phyloP scores from a whole-genome alignment of 2,329 filamentous ascomycete species.

The Chrysoporthe cubensis region DNA sequence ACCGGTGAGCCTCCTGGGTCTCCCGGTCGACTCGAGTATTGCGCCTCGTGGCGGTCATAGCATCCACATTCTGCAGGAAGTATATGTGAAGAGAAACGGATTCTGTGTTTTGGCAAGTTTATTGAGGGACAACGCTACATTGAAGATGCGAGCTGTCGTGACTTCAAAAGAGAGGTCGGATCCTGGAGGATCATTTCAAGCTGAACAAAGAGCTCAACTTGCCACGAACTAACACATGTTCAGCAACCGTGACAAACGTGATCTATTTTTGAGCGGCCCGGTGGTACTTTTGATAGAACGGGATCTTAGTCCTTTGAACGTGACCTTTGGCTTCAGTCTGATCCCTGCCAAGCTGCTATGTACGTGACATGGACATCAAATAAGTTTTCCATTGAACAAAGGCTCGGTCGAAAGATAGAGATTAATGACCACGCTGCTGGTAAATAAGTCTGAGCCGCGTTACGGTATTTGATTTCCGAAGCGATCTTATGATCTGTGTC shows the following conservation, averaged over 20 bases:
- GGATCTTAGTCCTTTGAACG: background rate
- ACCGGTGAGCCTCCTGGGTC: background rate
- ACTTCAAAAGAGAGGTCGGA: background rate
- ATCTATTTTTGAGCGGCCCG: background rate
- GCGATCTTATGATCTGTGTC: background rate
- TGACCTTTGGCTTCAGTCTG: background rate
- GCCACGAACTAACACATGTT: background rate
- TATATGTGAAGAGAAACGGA: background rate
- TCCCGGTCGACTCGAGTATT: background rate
- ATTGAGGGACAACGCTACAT: background rate
- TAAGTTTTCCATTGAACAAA: background rate
- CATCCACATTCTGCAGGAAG: background rate
- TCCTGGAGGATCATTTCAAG: background rate
- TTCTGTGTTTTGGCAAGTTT: background rate
- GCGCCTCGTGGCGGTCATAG: background rate
- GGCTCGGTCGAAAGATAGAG: background rate
- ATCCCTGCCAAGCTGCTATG: background rate
- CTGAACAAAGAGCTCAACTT: background rate
- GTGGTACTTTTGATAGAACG: background rate
- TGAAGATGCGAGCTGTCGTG: background rate
- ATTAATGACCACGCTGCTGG: background rate
- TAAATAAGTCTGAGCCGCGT: background rate
- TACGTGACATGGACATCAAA: background rate
- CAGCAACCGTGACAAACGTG: background rate
- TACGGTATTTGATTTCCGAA: background rate